Base-by-base conservation (phyloP, 441 rosid species). In the Biscutella auriculata region DNA sequence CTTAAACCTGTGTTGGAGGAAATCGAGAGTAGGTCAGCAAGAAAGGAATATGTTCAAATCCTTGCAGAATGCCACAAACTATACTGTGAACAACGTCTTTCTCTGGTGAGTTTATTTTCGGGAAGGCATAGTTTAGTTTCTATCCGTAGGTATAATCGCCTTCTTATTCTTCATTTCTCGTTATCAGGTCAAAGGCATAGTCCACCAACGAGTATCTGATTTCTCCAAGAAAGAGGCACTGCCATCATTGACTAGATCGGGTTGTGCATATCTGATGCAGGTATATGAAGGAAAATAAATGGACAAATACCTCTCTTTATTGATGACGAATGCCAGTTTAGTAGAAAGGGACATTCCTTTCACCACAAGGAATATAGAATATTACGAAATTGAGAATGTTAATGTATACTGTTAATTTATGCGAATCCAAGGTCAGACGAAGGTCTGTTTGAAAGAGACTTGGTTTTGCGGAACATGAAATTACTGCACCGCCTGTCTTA, bases 261-360 rank as follows among this genome's bases (percentile, higher is more conserved):
- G 98, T 54, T 93, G 98, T 77, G 90, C 97, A 56, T 92, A 92
- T 70, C 77, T 92, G 54, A 88, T 83, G 86, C 97, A 84, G 95
- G 97, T 90, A 79, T 19, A 46, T 60, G 50, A 60, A 6, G 21
- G 49, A 46, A 53, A 39, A 17, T 36, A 14, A 27, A 50, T 17
- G 13, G 40, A 53, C 2, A n/a, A 14, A 25, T 23, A 30, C 61
- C 5, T 15, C 27, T 28, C 53, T 54, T 47, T 32, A 49, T 41
- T 26, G 47, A 40, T 11, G 15, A 47, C 53, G 28, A 30, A 37
- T 33, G 27, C 12, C 34, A 41, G 57, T 34, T 62, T 40, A 34
- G 47, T 54, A 41, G 52, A 47, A 67, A 39, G 25, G 34, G 32
- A 17, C 5, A 14, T 30, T 46, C 29, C 25, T 60, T 30, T 12